phyloP scores from a whole-genome alignment of 2,329 filamentous ascomycete species.

The Tolypocladium inflatum region DNA sequence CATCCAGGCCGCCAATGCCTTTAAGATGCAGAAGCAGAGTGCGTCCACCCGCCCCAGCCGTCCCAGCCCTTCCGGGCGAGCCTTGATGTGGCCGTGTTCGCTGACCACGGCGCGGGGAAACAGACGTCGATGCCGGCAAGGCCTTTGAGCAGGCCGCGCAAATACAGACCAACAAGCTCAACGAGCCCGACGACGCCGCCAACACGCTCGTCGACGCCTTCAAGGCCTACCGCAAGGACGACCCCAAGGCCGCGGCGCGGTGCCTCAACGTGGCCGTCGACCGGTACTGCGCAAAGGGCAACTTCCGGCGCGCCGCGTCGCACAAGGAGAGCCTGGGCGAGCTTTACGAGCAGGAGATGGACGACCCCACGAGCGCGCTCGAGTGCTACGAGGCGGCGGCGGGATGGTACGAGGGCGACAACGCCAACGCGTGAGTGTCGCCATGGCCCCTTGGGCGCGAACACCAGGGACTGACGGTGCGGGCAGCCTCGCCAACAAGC shows the following conservation, averaged over 20 bases:
- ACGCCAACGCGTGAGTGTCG: conserved; percentile 63
- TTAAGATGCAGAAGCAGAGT: conserved; percentile 81
- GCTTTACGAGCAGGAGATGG: conserved; percentile 72
- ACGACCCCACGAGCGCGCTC: conserved; percentile 68
- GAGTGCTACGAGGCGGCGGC: conserved; percentile 80
- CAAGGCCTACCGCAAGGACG: conserved; percentile 84
- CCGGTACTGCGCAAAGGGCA: conserved; percentile 82
- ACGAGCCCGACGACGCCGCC: conserved; percentile 86
- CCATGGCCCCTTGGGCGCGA: not conserved
- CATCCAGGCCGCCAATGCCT: conserved; percentile 82
- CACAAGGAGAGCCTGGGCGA: conserved; percentile 87
- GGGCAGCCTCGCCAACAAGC: conserved; percentile 75
- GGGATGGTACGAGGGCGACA: conserved; percentile 81
- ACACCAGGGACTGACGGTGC: not conserved
- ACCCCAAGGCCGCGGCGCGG: conserved; percentile 72
- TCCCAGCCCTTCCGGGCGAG: not conserved
- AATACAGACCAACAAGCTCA: conserved; percentile 71
- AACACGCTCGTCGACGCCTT: conserved; percentile 85
- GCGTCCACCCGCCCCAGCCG: conserved; percentile 17
- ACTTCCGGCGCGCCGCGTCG: conserved; percentile 81
- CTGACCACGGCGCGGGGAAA: not conserved
- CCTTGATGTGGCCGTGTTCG: not conserved
- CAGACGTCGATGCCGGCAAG: conserved; percentile 76
- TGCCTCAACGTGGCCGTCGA: conserved; percentile 72
- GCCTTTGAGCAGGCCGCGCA: conserved; percentile 80